phyloP scores from a whole-genome alignment of 2,329 filamentous ascomycete species.

The Diaporthe sp. region DNA sequence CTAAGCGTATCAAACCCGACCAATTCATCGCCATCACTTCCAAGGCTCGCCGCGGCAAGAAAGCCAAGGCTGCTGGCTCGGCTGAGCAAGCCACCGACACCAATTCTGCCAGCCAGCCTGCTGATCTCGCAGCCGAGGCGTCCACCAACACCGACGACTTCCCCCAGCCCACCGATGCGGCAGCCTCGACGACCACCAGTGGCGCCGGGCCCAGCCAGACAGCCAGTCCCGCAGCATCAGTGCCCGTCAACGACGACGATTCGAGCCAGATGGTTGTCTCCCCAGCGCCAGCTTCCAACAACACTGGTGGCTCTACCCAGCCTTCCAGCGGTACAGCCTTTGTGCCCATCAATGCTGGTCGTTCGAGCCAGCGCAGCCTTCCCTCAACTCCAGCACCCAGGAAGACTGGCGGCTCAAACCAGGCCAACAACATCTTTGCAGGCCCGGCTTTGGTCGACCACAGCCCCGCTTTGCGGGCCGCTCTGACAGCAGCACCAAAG shows the following conservation, averaged over 20 bases:
- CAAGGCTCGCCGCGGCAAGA: neutral
- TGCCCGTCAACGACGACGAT: neutral
- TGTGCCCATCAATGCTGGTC: neutral
- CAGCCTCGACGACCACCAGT: neutral
- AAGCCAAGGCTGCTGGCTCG: neutral
- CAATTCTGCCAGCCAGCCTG: neutral
- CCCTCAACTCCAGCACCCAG: neutral
- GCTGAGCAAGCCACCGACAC: neutral
- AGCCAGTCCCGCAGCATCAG: neutral
- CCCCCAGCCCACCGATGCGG: neutral
- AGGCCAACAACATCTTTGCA: neutral
- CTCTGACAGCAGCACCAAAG: too few species aligned
- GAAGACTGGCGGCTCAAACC: neutral
- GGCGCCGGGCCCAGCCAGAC: neutral
- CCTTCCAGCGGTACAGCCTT: neutral
- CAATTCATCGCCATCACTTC: neutral
- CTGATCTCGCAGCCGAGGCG: too few species aligned
- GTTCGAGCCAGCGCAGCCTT: neutral
- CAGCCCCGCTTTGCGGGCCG: neutral
- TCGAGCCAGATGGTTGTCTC: neutral
- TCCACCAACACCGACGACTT: neutral
- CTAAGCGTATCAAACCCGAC: neutral
- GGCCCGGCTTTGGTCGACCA: neutral
- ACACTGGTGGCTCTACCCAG: neutral
- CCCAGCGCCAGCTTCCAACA: neutral